phyloP scores from a whole-genome alignment of 2,329 filamentous ascomycete species.

The Pseudogymnoascus sp. region DNA sequence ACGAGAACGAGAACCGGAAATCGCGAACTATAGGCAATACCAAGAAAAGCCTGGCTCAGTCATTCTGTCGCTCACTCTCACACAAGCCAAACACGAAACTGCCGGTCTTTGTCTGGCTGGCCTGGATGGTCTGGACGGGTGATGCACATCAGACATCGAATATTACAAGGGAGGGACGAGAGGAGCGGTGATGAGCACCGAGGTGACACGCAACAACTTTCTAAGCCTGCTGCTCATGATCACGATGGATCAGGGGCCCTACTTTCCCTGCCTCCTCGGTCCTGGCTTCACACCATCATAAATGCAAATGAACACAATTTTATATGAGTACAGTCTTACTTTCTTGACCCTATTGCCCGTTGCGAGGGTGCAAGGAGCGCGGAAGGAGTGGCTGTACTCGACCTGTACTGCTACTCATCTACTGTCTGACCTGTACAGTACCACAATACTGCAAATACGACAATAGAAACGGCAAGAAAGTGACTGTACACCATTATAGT shows the following conservation, averaged over 20 bases:
- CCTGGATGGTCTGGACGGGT: background rate
- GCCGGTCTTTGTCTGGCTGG: background rate
- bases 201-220: background rate
- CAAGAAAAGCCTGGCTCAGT: background rate
- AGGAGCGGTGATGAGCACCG: background rate
- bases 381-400: background rate
- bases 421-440: background rate
- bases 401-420: background rate
- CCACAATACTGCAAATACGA: background rate
- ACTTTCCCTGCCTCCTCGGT: background rate
- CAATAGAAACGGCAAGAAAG: background rate
- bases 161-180: background rate
- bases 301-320: background rate
- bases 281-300: background rate
- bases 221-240: background rate
- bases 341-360: background rate
- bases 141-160: background rate
- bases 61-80: background rate
- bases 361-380: background rate
- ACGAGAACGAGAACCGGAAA: background rate
- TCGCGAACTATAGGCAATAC: conserved; percentile 2
- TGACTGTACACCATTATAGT: conserved; percentile 1
- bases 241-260: background rate
- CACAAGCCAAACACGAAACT: background rate
- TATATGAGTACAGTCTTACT: conserved; percentile 4